These are phyloP conservation scores for Luffa aegyptiaca DNA, from an alignment of 306 rosid species.

Conservation along the genomic window DNA sequence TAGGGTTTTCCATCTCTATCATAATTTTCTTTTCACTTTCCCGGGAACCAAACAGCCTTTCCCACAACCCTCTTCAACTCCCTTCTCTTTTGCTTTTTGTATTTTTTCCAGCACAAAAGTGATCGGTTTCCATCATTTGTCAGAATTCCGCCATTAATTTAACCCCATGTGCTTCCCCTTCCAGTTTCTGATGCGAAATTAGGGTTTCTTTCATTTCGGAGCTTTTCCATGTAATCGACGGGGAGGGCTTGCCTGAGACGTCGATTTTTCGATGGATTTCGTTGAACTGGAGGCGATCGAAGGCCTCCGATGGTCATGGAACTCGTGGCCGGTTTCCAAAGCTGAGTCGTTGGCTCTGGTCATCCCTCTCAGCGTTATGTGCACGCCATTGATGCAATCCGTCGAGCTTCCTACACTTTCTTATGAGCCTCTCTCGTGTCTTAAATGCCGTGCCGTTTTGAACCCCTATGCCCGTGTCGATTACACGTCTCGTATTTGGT, in stretches of 20 bases:
- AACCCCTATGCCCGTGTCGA: constrained; percentile 91
- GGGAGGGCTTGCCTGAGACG: neutral
- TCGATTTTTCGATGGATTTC: constrained; percentile 47
- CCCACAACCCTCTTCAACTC: neutral
- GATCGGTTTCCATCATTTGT: neutral
- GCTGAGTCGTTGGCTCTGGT: constrained; percentile 31
- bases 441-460: constrained; percentile 57
- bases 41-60: neutral
- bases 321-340: constrained; percentile 69
- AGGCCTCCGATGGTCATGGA: constrained; percentile 97
- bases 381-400: constrained; percentile 52
- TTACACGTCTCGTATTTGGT: constrained; percentile 74
- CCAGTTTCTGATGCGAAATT: constrained; percentile 4
- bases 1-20: neutral
- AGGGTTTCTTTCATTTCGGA: neutral
- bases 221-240: constrained; percentile 1
- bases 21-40: neutral
- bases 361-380: constrained; percentile 72
- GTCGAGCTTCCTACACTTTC: constrained; percentile 67
- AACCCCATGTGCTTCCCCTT: neutral
- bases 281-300: constrained; percentile 78
- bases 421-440: constrained; percentile 61
- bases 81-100: neutral
- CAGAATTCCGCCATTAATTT: neutral
- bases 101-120: neutral